phyloP scores from a whole-genome alignment of 768 basidiomycete genomes.

The Tulasnella sp. region DNA sequence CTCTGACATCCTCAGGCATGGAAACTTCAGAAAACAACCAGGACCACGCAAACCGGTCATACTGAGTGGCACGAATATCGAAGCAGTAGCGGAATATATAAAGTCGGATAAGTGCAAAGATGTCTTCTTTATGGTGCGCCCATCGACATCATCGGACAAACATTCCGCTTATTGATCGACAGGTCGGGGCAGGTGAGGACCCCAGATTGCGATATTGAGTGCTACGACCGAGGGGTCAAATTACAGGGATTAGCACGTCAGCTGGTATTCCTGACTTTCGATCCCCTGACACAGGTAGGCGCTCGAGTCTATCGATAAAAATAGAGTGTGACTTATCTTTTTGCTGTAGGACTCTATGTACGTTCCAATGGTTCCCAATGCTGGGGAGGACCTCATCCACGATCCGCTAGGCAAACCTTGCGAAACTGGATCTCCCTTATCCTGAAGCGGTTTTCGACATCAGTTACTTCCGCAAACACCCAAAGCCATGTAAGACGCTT shows the following conservation, averaged over 20 bases:
- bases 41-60: slow-evolving; percentile 4
- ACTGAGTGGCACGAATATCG: slow-evolving; percentile 11
- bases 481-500: slow-evolving; percentile 53
- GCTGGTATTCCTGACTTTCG: slow-evolving; percentile 87
- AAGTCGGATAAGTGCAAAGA: slow-evolving; percentile 53
- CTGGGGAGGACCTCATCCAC: slow-evolving; percentile 5
- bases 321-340: background rate
- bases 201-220: background rate
- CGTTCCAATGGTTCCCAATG: background rate
- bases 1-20: background rate
- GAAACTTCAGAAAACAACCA: no score
- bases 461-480: slow-evolving; percentile 66
- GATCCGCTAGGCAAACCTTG: slow-evolving; percentile 52
- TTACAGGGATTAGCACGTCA: slow-evolving; percentile 58
- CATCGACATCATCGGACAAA: background rate
- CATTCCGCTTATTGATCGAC: background rate
- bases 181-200: slow-evolving; percentile 23
- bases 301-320: background rate
- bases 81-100: slow-evolving; percentile 49
- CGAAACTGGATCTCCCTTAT: slow-evolving; percentile 66
- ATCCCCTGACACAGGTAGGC: slow-evolving; percentile 66
- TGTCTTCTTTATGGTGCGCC: slow-evolving; percentile 58
- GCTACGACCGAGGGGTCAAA: background rate
- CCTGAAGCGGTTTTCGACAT: slow-evolving; percentile 96
- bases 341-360: slow-evolving; percentile 8